Evolutionary conservation across 495 filamentous ascomycete genomes (phyloP), one percentile per base, ranked within the genome.

Genomic region (Aspergillus coremiiformis): DNA sequence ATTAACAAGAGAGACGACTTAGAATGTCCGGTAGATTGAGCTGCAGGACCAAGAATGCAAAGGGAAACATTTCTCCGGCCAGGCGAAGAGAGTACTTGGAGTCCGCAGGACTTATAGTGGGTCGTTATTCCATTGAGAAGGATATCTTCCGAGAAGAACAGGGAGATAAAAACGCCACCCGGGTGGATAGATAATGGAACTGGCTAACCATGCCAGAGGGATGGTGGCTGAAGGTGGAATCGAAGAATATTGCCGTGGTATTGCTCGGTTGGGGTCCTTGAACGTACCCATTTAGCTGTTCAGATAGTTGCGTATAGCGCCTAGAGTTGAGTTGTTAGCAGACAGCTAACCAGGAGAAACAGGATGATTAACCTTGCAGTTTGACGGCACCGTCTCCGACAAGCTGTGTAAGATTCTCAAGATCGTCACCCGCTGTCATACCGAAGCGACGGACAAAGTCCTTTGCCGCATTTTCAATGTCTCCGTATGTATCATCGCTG

Each of bases 361-460:
- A 23, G 32, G 20, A 35, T 35, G 20, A 66, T 73, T 52, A 21
- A 71, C 89, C 89, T 75, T 95, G 89, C 63, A 97, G 69, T 67
- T 82, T 84, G 32, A 74, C 78, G 15, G 89, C 90, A 19, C 89
- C 93, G 61, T 96, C 90, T 4, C 93, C 93, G 11, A 95, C 65
- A 44, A 87, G 75, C 54, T 82, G 78, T 4, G 84, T 84, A 54
- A 96, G 65, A 64, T 94, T 94, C 66, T 97, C 94, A 32, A 98
- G 65, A 67, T 98, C 93, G 64, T 97, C 93, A 37, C 87, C 89
- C 30, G 92, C 91, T 2, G 92, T 97, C 54, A 95, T 85, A 3
- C 93, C 93, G 62, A 97, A 97, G 58, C 86, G 87, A 44, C 94
- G 79, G 19, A 96, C 82, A 68, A 97, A 92, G 67, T 98, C 94